Evolutionary conservation across 345 rosid genomes (phyloP), one percentile per base, ranked within the genome.

Genomic region (Raphanus sativus): DNA sequence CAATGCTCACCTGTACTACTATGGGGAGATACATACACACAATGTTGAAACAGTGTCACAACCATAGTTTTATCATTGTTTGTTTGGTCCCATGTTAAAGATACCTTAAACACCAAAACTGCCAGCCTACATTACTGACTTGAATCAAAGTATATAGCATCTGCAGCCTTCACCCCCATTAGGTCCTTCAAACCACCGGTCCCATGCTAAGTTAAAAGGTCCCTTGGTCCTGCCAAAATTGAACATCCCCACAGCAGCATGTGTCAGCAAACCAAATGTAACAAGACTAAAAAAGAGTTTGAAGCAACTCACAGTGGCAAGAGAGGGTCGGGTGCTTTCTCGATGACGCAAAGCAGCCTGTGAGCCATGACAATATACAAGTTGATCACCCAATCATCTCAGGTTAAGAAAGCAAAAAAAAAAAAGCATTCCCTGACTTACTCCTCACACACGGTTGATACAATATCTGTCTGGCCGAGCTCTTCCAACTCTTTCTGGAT

Each of bases 181-280:
- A 0, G 89, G 87, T 75, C 90, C 84, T 81, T 91, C 90, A 80
- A 91, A 91, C 93, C 96, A 91, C 68, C 89, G 79, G 56, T 90
- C 96, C 90, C 96, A 90, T 62, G 55, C 55, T 9, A 85, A 81
- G 81, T 89, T 81, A 48, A 81, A 48, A 62, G 89, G 88, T 56
- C 90, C 93, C 68, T 26, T 86, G 59, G 90, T 91, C 84, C 96
- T 91, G 93, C 48, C 65, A 71, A 21, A 21, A 21, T 21, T 21
- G 21, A 21, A 21, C 21, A 21, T 21, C 21, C 21, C 1, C 10
- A 55, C 25, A 77, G 10, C 75, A 62, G 48, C 25, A n/a, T 48
- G 17, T 33, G 60, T 17, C 60, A 69, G 68, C 60, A 38, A 38
- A 38, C 45, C 45, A 38, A 38, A 38, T 59, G 59, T 11, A 24